phyloP scores from a whole-genome alignment of 1,284 basidiomycete species.

The Caloboletus inedulis region DNA sequence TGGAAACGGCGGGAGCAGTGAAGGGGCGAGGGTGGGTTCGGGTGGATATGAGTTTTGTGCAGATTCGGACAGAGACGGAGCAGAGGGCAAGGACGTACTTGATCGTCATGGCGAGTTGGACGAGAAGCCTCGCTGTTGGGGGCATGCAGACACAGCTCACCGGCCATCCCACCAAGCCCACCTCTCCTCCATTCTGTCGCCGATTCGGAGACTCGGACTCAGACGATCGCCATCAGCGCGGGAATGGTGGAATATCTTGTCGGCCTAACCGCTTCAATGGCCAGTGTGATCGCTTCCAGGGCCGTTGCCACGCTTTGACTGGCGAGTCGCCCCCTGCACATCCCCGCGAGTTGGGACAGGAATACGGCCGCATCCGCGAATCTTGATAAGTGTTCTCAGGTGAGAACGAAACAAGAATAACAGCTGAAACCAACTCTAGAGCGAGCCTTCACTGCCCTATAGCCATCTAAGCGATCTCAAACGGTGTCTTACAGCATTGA shows the following conservation, averaged over 20 bases:
- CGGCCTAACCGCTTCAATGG: too few relatives aligned
- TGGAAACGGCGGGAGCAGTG: background rate
- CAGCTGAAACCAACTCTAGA: too few relatives aligned
- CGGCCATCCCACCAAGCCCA: background rate
- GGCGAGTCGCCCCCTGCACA: too few relatives aligned
- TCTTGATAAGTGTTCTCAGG: background rate
- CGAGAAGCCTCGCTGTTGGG: too few relatives aligned
- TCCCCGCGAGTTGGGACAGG: too few relatives aligned
- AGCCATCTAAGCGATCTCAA: background rate
- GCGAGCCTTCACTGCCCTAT: too few relatives aligned
- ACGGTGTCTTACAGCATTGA: background rate
- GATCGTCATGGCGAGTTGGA: too few relatives aligned
- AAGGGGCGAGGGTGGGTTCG: background rate
- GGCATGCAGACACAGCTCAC: too few relatives aligned
- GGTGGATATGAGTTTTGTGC: background rate
- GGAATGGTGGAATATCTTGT: background rate
- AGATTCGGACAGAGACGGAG: background rate
- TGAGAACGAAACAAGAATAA: background rate
- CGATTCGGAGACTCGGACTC: conserved; percentile 7
- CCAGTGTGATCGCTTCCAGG: background rate
- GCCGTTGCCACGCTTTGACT: background rate
- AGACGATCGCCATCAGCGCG: background rate
- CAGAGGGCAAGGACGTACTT: background rate
- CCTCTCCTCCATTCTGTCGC: background rate
- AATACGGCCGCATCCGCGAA: too few relatives aligned